Evolutionary conservation across 1,284 basidiomycete genomes (phyloP).

Genomic region (Cutaneotrichosporon spelunceum): DNA sequence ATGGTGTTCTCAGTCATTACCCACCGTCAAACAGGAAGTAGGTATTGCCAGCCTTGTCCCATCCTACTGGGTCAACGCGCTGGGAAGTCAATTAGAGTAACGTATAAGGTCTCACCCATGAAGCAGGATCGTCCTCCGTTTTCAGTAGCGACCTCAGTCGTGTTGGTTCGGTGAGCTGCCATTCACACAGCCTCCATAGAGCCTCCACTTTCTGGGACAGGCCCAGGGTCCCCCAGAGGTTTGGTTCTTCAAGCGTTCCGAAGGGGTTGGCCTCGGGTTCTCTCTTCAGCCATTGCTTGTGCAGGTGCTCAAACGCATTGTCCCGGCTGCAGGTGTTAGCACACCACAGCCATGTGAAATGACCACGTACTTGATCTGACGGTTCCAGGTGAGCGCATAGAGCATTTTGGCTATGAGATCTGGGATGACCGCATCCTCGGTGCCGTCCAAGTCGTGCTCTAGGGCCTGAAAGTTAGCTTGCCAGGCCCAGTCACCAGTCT

Average conservation of each 20-base stretch:
- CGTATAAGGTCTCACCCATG: slow-evolving; percentile 49
- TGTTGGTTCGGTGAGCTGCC: slow-evolving; percentile 56
- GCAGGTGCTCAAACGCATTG: slow-evolving; percentile 48
- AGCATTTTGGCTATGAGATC: slow-evolving; percentile 53
- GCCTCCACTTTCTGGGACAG: slow-evolving; percentile 54
- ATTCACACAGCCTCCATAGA: slow-evolving; percentile 56
- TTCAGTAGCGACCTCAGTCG: slow-evolving; percentile 55
- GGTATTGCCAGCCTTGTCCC: slow-evolving; percentile 56
- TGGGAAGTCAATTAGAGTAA: slow-evolving; percentile 18
- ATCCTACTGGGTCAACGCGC: slow-evolving; percentile 57
- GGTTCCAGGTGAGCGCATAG: slow-evolving; percentile 55
- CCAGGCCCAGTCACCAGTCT: neutral
- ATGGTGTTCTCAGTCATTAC: slow-evolving; percentile 9
- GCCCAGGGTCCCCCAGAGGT: slow-evolving; percentile 54
- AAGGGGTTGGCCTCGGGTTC: slow-evolving; percentile 38
- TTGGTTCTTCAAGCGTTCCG: slow-evolving; percentile 45
- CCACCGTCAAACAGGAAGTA: slow-evolving; percentile 58
- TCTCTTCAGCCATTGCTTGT: slow-evolving; percentile 49
- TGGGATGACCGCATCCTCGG: slow-evolving; percentile 51
- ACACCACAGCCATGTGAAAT: neutral
- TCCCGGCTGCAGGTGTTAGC: slow-evolving; percentile 32
- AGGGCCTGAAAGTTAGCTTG: slow-evolving; percentile 31
- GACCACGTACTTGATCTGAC: slow-evolving; percentile 52
- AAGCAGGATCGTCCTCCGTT: slow-evolving; percentile 54
- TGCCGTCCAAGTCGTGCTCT: slow-evolving; percentile 55